Percentiles rank a stretch among this genome's conserved stretches.
Conservation (phyloP, 441 rosid genomes). For the Euphorbia celastroides region DNA sequence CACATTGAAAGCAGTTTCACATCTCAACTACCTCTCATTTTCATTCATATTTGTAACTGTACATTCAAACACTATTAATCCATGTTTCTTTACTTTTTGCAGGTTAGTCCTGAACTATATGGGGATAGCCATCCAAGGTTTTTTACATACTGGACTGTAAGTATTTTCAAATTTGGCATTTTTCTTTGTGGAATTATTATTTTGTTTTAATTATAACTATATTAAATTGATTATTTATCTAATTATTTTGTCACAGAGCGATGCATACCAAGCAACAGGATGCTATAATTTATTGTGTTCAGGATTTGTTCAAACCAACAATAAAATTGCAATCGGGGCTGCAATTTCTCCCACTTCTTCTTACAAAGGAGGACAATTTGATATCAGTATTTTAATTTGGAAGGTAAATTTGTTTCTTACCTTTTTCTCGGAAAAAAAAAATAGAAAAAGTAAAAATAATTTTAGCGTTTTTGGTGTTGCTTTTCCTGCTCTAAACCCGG, state of each 20-base stretch:
- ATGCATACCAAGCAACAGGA: conserved; percentile 96
- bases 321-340: conserved; percentile 82
- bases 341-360: conserved; percentile 95
- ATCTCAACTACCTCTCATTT: conserved; percentile 27
- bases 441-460: not conserved
- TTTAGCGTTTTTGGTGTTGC: too few relatives aligned
- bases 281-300: conserved; percentile 97
- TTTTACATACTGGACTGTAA: conserved; percentile 96
- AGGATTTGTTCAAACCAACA: conserved; percentile 92
- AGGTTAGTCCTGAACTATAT: conserved; percentile 96
- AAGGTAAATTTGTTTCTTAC: conserved; percentile 42
- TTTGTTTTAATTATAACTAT: not conserved
- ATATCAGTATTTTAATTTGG: conserved; percentile 82
- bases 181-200: conserved; percentile 13
- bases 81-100: conserved; percentile 19
- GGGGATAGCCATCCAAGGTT: conserved; percentile 94
- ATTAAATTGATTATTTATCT: too few relatives aligned
- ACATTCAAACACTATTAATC: not conserved
- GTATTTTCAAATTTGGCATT: conserved; percentile 23
- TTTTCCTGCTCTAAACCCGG: too few relatives aligned
- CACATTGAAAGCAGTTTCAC: conserved; percentile 26
- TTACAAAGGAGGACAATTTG: conserved; percentile 82
- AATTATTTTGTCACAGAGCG: conserved; percentile 41
- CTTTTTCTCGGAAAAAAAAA: not conserved
- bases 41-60: conserved; percentile 1